These are phyloP conservation scores for Litchi chinensis DNA, from an alignment of 345 rosid genomes.

Conservation along the genomic window DNA sequence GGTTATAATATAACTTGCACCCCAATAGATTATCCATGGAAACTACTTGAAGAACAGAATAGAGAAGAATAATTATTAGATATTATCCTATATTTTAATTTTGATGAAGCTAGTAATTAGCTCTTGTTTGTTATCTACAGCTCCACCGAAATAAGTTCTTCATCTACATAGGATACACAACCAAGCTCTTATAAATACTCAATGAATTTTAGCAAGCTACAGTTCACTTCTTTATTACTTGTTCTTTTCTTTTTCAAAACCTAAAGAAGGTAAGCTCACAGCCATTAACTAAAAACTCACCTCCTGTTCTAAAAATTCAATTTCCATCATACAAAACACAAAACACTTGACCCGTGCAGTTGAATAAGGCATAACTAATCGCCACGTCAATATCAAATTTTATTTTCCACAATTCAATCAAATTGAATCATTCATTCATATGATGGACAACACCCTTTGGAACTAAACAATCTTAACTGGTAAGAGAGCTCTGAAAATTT, in stretches of 20 bases:
- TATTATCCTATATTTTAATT: neutral
- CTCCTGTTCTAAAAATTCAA: neutral
- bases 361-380: too few species aligned
- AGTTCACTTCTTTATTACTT: neutral
- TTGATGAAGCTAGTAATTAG: neutral
- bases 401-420: neutral
- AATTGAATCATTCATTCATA: neutral
- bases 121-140: neutral
- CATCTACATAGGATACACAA: neutral
- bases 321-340: neutral
- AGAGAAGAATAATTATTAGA: neutral
- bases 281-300: neutral
- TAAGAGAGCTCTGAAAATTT: neutral
- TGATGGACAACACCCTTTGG: neutral
- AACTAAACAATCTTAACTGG: neutral
- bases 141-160: neutral
- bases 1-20: neutral
- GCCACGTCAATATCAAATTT: neutral
- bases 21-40: neutral
- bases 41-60: neutral
- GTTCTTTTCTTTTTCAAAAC: neutral
- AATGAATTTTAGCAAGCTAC: neutral
- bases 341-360: neutral
- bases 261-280: neutral
- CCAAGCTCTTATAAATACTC: neutral